These are phyloP conservation scores for Herpetomonas samuelpessoai DNA, from an alignment of 208 protist species.

Conservation along the genomic window DNA sequence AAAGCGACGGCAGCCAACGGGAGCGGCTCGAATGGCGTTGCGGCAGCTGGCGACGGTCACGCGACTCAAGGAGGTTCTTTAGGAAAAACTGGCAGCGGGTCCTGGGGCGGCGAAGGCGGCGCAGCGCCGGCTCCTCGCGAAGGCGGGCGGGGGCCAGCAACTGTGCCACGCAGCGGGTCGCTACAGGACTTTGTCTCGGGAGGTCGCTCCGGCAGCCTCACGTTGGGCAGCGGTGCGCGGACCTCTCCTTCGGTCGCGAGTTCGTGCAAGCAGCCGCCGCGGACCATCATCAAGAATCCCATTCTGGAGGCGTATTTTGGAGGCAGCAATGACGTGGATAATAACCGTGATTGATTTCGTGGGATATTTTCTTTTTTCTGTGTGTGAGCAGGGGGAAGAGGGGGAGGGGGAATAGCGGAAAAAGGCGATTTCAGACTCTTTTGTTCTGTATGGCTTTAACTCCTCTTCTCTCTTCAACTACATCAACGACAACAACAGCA, in stretches of 20 bases:
- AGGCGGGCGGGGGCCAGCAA: no score
- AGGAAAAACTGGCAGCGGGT: no score
- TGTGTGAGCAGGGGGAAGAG: no score
- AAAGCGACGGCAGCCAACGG: not conserved
- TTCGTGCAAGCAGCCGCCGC: conserved; percentile 12
- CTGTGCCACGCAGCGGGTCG: not conserved
- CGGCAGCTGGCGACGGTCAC: no score
- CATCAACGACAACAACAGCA: no score
- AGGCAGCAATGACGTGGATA: conserved; percentile 3
- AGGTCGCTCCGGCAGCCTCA: not conserved
- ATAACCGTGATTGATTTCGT: conserved; percentile 14
- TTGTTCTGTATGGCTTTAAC: no score
- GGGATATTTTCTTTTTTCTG: not conserved
- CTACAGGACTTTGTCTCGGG: not conserved
- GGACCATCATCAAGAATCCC: conserved; percentile 48
- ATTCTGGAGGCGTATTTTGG: conserved; percentile 55
- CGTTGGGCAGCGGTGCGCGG: not conserved
- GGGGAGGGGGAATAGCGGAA: no score
- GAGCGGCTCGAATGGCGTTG: not conserved
- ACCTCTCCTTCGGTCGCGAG: conserved; percentile 4
- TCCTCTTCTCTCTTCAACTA: no score
- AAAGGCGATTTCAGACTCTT: no score
- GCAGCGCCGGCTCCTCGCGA: no score
- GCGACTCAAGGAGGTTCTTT: no score
- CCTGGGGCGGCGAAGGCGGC: no score